phyloP scores from a whole-genome alignment of 148 eudicot species.

The Chenopodium suecicum region DNA sequence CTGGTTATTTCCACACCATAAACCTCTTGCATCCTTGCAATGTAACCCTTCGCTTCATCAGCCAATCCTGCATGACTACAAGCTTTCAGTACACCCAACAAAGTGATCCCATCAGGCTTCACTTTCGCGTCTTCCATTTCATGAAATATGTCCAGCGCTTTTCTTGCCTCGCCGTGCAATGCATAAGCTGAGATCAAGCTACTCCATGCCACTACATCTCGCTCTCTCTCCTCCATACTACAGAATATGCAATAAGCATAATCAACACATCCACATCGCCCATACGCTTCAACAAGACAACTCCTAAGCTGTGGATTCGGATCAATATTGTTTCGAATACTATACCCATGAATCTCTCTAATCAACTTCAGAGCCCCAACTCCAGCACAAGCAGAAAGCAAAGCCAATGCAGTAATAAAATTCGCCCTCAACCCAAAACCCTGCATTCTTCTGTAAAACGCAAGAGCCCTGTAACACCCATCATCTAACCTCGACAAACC shows the following conservation, averaged over 20 bases:
- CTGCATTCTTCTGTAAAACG: slow-evolving; percentile 44
- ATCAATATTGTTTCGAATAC: slow-evolving; percentile 34
- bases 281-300: slow-evolving; percentile 54
- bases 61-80: slow-evolving; percentile 57
- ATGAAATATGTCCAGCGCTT: slow-evolving; percentile 38
- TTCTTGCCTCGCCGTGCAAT: slow-evolving; percentile 49
- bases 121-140: slow-evolving; percentile 46
- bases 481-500: slow-evolving; percentile 35
- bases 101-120: slow-evolving; percentile 53
- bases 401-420: slow-evolving; percentile 47
- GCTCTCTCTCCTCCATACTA: slow-evolving; percentile 41
- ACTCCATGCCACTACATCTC: slow-evolving; percentile 63
- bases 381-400: slow-evolving; percentile 41
- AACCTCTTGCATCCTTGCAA: slow-evolving; percentile 35
- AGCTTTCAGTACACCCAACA: slow-evolving; percentile 53
- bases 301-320: slow-evolving; percentile 44
- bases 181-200: slow-evolving; percentile 63
- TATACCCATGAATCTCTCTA: slow-evolving; percentile 45
- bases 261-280: slow-evolving; percentile 46
- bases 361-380: slow-evolving; percentile 37
- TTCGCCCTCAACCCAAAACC: slow-evolving; percentile 36
- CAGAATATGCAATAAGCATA: slow-evolving; percentile 35
- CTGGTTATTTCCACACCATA: slow-evolving; percentile 43
- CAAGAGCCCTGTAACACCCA: slow-evolving; percentile 35
- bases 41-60: slow-evolving; percentile 45